phyloP scores from a whole-genome alignment of 2,329 filamentous ascomycete genomes.

The Dichotomopilus funicola region DNA sequence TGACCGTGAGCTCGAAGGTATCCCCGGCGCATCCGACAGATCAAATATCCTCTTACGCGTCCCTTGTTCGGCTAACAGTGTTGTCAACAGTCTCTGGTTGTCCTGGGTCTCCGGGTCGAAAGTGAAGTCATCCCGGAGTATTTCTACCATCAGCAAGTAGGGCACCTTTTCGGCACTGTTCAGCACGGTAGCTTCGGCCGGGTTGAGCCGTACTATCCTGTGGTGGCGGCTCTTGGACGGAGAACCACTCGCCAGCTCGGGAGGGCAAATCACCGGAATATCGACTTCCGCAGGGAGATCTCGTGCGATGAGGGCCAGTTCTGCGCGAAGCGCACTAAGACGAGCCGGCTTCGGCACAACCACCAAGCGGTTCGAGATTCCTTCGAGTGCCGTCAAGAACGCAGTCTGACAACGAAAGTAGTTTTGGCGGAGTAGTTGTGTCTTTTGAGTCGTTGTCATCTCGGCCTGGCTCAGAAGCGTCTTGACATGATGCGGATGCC shows the following conservation, averaged over 20 bases:
- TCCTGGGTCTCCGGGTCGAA: constrained; percentile 70
- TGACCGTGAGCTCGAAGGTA: constrained; percentile 35
- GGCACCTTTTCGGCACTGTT: constrained; percentile 85
- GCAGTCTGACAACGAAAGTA: constrained; percentile 79
- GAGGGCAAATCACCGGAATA: constrained; percentile 74
- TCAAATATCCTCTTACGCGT: constrained; percentile 59
- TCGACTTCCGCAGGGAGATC: constrained; percentile 79
- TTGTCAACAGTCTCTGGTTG: constrained; percentile 59
- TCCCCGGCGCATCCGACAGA: constrained; percentile 59
- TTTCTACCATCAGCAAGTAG: constrained; percentile 78
- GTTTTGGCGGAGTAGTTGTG: constrained; percentile 67
- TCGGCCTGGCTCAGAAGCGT: constrained; percentile 53
- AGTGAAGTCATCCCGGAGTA: constrained; percentile 73
- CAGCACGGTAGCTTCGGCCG: constrained; percentile 74
- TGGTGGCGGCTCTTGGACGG: constrained; percentile 72
- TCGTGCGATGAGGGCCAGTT: constrained; percentile 72
- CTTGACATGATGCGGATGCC: constrained; percentile 57
- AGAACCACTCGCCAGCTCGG: constrained; percentile 65
- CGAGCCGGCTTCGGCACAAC: constrained; percentile 75
- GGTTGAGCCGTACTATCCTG: constrained; percentile 75
- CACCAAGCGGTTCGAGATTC: constrained; percentile 78
- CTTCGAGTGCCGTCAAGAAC: constrained; percentile 72
- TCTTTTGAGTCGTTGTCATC: constrained; percentile 59
- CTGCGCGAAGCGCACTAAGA: constrained; percentile 72
- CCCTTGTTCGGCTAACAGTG: constrained; percentile 51